Base-by-base conservation (phyloP, 371 early-diverging fungal species). In the Apophysomyces ossiformis region DNA sequence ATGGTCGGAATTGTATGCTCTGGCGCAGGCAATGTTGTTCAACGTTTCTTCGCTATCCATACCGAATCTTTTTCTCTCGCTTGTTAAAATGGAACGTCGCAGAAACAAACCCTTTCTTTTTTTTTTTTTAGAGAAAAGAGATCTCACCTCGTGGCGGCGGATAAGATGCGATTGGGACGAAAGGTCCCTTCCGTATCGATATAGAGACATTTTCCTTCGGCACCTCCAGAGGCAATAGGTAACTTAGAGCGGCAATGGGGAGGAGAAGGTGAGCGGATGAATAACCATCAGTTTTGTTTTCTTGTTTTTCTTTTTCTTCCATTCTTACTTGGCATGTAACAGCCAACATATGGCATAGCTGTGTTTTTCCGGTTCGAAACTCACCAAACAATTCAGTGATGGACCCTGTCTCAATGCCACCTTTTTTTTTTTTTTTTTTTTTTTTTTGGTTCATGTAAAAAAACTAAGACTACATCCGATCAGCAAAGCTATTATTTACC, bases 321-420 rank as follows among this genome's bases (percentile, higher is more conserved):
- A 26, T 1, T 26, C 32, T 45, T 79, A 91, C 92, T 89, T 99
- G 99, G 74, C 96, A 97, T 13, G 96, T 93, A 5, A 99, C 98
- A 0, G 99, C 97, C 35, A 99, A 78, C 38, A 95, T 98, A 72
- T 98, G 98, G 78, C 99, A 99, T 2, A 99, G 64, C 81, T 99
- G 99, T 38, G 96, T 95, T 79, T 99, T 99, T 64, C 99, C 99
- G 0, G 99, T 97, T 58, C 99, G 81, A 80, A 99, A 99, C 79
- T 99, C 99, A 18, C 99, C 99, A 90, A 98, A 99, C 7, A 99
- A 76, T 77, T 99, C 99, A 18, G 99, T 99, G 66, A 99, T 99
- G 6, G 92, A 87, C 0, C 99, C 99, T 4, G 98, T 96, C 73
- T 99, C 99, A 57, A 99, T 73, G n/a, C 99, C 99, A 44, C 95